Base-by-base conservation (phyloP, 2,329 filamentous ascomycete genomes). In the Aspergillus chevalieri region DNA sequence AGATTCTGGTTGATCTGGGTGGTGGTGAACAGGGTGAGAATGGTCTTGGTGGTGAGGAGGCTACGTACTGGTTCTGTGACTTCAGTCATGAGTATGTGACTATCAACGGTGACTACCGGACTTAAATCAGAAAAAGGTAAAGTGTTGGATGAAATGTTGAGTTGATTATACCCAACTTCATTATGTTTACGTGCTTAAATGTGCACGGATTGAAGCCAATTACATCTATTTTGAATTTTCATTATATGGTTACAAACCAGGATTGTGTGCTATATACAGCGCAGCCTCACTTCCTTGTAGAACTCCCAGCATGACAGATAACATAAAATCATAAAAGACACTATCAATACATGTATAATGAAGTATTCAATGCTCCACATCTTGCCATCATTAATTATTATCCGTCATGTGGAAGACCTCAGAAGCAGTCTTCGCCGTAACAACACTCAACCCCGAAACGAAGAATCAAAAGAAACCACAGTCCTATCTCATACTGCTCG, bases 61-160 rank as follows among this genome's bases (percentile, higher is more conserved):
- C 77, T 6, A 74, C 79, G 26, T 81, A 81, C 61, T 85, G 80
- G 79, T 84, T 82, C 57, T 85, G 82, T 64, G 82, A 85, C 69
- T 84, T 85, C 53, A 83, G 79, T 60, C 82, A 85, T 64, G 82
- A 85, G 67, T 85, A 84, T 71, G 81, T 85, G 44, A 84, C 81
- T 46, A 85, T 85, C 59, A 85, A 85, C 63, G 82, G 80, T 34
- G 82, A 85, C 65, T 85, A 85, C 66, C 69, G 82, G 60, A 84
- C 82, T 28, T 84, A 56, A 55, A 22, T 14, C 14, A n/a, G 15
- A 41, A 6, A 21, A 12, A 12, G 3, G 14, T 15, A 17, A 12
- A 7, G 38, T 8, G 19, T 12, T 41, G 3, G 9, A 21, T 10
- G 17, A 21, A 19, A 19, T 12, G 10, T 41, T 19, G 15, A 41